A percentile compares a stretch with the other conserved stretches of the same genome.
Evolutionary conservation across 169 alveolate species (phyloP).

Genomic region (Cryptosporidium muris): DNA sequence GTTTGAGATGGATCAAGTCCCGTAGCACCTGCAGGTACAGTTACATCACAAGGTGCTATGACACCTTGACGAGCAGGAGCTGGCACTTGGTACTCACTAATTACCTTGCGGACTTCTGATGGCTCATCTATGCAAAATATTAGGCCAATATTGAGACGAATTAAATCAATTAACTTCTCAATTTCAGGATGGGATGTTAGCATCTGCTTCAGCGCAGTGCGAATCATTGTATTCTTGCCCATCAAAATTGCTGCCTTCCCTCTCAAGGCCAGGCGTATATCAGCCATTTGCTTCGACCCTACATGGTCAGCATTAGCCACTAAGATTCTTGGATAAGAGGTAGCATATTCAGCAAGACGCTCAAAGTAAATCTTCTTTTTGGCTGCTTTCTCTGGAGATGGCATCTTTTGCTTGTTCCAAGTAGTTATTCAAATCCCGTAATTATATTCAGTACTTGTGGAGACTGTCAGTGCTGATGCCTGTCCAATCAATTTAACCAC

Average conservation of each 20-base stretch:
- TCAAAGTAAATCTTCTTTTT: slow-evolving; percentile 89
- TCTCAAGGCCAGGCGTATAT: slow-evolving; percentile 91
- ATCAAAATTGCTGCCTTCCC: slow-evolving; percentile 92
- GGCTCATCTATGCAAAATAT: slow-evolving; percentile 95
- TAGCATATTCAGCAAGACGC: slow-evolving; percentile 82
- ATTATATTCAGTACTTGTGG: slow-evolving; percentile 44
- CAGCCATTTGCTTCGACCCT: slow-evolving; percentile 94
- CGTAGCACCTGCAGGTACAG: slow-evolving; percentile 99
- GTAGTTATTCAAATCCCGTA: background rate
- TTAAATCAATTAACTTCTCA: slow-evolving; percentile 85
- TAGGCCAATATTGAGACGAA: slow-evolving; percentile 94
- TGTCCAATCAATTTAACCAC: slow-evolving; percentile 72
- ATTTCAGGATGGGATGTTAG: slow-evolving; percentile 83
- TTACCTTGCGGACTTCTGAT: slow-evolving; percentile 88
- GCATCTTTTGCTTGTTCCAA: slow-evolving; percentile 76
- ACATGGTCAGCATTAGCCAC: slow-evolving; percentile 95
- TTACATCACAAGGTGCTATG: slow-evolving; percentile 95
- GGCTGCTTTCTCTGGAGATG: slow-evolving; percentile 82
- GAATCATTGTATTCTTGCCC: slow-evolving; percentile 97
- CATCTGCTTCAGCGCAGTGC: slow-evolving; percentile 90
- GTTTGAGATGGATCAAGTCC: slow-evolving; percentile 99
- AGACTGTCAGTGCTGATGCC: slow-evolving; percentile 72
- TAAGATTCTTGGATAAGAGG: slow-evolving; percentile 86
- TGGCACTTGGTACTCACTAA: slow-evolving; percentile 91
- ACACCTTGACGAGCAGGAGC: slow-evolving; percentile 99